Evolutionary conservation across 208 protist species (phyloP).

Genomic region (Trypanosoma platydactyli): DNA sequence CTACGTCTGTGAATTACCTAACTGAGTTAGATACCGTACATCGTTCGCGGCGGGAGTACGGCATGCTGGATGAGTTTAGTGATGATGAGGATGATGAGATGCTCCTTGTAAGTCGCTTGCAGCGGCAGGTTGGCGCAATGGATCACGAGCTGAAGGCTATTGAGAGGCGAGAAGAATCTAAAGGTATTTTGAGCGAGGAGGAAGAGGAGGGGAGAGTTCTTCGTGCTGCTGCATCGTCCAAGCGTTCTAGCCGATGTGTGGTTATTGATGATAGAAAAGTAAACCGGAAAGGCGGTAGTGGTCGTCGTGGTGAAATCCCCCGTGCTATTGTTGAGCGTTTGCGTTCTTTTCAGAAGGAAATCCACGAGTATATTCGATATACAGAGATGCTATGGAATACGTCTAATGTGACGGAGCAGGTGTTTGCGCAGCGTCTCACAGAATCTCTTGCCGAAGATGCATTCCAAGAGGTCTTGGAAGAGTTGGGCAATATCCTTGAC

Average conservation of each 20-base stretch:
- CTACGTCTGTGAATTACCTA: neutral
- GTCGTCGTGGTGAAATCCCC: constrained; percentile 53
- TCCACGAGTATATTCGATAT: constrained; percentile 80
- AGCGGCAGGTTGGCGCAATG: constrained; percentile 47
- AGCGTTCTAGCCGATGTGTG: constrained; percentile 2
- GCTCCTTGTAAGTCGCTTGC: constrained; percentile 55
- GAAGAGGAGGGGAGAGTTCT: constrained; percentile 6
- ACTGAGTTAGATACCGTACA: neutral
- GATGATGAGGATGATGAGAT: constrained; percentile 61
- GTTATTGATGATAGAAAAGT: neutral
- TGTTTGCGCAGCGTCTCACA: constrained; percentile 82
- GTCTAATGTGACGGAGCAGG: constrained; percentile 74
- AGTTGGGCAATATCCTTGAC: constrained; percentile 79
- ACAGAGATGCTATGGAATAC: constrained; percentile 87
- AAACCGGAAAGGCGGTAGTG: constrained; percentile 5
- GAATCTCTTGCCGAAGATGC: constrained; percentile 70
- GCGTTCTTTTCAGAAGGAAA: constrained; percentile 56
- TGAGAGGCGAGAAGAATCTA: constrained; percentile 16
- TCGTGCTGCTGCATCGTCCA: neutral
- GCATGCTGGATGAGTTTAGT: constrained; percentile 21
- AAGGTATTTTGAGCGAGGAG: constrained; percentile 11
- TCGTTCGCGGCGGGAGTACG: constrained; percentile 6
- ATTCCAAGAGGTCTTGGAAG: constrained; percentile 70
- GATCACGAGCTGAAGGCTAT: constrained; percentile 48
- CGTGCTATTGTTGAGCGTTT: constrained; percentile 70